These are phyloP conservation scores for Trichothecium roseum DNA, from an alignment of 2,329 filamentous ascomycete species.

Conservation along the genomic window DNA sequence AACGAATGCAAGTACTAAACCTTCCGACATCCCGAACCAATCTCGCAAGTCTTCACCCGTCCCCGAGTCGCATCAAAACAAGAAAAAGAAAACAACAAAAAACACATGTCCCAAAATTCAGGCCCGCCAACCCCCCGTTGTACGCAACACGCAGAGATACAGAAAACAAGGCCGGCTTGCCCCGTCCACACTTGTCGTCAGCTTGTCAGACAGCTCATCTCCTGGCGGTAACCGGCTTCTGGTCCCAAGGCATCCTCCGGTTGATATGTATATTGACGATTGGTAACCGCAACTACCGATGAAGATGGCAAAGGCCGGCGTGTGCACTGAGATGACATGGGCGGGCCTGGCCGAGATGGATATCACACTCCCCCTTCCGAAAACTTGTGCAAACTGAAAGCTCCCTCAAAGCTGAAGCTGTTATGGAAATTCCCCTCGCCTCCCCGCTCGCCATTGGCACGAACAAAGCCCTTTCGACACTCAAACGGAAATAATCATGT, in stretches of 20 bases:
- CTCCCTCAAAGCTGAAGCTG: no score
- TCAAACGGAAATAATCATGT: conserved; percentile 14
- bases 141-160: conserved; percentile 21
- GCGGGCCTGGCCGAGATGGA: conserved; percentile 22
- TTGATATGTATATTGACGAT: conserved; percentile 4
- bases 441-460: no score
- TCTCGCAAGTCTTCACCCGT: no score
- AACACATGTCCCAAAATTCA: conserved; percentile 18
- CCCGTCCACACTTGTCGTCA: conserved; percentile 6
- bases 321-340: conserved; percentile 12
- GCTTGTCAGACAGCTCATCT: conserved; percentile 9
- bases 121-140: conserved; percentile 13
- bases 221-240: no score
- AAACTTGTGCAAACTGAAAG: conserved; percentile 20
- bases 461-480: no score
- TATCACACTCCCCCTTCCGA: conserved; percentile 32
- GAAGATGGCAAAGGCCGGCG: conserved; percentile 15
- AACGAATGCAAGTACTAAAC: no score
- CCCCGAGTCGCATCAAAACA: conserved; percentile 15
- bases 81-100: conserved; percentile 7
- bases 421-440: no score
- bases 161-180: conserved; percentile 23
- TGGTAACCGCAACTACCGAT: conserved; percentile 3
- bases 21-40: no score
- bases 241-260: not conserved